These are phyloP conservation scores for Dactylellina drechsleri DNA, from an alignment of 2,329 filamentous ascomycete species.

Conservation along the genomic window DNA sequence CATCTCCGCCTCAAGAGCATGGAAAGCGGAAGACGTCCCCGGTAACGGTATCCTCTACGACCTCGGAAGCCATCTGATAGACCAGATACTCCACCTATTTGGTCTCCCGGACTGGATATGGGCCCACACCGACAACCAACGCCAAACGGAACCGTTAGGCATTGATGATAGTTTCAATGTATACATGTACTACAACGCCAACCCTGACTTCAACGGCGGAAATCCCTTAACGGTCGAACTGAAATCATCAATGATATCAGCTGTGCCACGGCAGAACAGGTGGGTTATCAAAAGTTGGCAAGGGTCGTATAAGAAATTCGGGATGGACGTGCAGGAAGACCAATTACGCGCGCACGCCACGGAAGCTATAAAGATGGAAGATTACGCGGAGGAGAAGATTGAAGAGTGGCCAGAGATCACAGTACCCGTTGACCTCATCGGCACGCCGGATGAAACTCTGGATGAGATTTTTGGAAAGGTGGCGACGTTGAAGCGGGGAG, in stretches of 20 bases:
- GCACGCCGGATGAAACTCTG: constrained; percentile 24
- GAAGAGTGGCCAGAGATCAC: constrained; percentile 56
- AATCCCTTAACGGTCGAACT: constrained; percentile 60
- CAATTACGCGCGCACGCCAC: constrained; percentile 24
- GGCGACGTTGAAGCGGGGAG: neutral
- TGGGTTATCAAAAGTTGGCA: constrained; percentile 60
- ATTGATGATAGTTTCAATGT: constrained; percentile 61
- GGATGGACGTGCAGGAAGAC: constrained; percentile 49
- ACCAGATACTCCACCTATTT: constrained; percentile 62
- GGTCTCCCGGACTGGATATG: constrained; percentile 60
- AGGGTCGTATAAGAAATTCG: constrained; percentile 63
- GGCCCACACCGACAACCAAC: constrained; percentile 59
- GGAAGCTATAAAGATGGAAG: constrained; percentile 11
- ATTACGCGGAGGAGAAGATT: constrained; percentile 39
- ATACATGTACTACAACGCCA: constrained; percentile 60
- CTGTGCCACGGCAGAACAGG: constrained; percentile 60
- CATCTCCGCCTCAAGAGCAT: constrained; percentile 44
- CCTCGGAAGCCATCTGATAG: constrained; percentile 62
- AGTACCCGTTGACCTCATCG: constrained; percentile 42
- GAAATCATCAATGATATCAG: constrained; percentile 60
- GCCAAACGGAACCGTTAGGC: constrained; percentile 56
- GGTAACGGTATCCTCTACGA: constrained; percentile 61
- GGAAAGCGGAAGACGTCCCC: constrained; percentile 54
- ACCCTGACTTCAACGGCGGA: constrained; percentile 52
- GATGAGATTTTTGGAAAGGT: constrained; percentile 32